Conservation (phyloP, 2,329 filamentous ascomycete species). For the Erysiphe pulchra region DNA sequence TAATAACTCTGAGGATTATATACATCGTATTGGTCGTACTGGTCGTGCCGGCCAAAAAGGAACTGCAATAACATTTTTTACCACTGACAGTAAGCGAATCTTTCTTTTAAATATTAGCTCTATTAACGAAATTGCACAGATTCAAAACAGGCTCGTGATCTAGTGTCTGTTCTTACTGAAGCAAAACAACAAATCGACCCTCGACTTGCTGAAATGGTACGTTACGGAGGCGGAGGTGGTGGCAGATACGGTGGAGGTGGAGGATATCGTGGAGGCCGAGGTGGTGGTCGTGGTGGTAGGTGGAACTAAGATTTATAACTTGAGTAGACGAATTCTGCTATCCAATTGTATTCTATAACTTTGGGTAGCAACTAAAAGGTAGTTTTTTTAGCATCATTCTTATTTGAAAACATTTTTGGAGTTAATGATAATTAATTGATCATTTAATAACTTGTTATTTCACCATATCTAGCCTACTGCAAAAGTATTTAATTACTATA, state of each 20-base stretch:
- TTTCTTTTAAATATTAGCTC: neutral
- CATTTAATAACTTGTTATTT: too few species aligned
- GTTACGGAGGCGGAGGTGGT: slow-evolving; percentile 43
- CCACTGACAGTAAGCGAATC: slow-evolving; percentile 78
- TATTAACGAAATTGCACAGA: slow-evolving; percentile 22
- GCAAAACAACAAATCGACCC: slow-evolving; percentile 97
- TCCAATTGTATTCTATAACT: too few species aligned
- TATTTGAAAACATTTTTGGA: too few species aligned
- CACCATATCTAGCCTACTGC: too few species aligned
- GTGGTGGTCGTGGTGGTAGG: slow-evolving; percentile 20
- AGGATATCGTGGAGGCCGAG: slow-evolving; percentile 38
- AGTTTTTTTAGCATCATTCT: too few species aligned
- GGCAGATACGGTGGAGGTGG: slow-evolving; percentile 15
- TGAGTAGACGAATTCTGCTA: too few species aligned
- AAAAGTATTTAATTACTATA: too few species aligned
- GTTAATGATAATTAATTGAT: too few species aligned
- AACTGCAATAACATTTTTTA: slow-evolving; percentile 96
- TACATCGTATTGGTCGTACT: slow-evolving; percentile 88
- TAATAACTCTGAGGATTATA: slow-evolving; percentile 97
- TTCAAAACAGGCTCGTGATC: slow-evolving; percentile 86
- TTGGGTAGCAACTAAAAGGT: too few species aligned
- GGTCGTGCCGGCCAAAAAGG: slow-evolving; percentile 83
- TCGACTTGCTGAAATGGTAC: slow-evolving; percentile 81
- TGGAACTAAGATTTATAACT: too few species aligned
- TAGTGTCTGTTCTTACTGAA: slow-evolving; percentile 76